A percentile compares a stretch with the other conserved stretches of the same genome.
Conservation (phyloP, 495 filamentous ascomycete genomes). For the Rostrohypoxylon terebratum region DNA sequence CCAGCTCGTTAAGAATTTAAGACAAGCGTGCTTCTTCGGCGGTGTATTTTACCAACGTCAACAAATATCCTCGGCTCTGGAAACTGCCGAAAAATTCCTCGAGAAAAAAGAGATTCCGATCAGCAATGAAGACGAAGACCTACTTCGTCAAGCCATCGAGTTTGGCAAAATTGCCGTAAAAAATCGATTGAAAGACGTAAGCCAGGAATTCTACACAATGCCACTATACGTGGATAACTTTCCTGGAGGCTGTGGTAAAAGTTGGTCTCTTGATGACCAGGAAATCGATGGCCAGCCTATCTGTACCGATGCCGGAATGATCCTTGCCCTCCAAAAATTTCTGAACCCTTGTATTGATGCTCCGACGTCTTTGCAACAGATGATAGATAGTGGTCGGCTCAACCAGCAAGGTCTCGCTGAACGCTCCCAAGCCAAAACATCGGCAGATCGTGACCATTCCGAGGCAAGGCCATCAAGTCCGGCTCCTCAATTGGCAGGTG, state of each 20-base stretch:
- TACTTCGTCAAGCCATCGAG: slow-evolving; percentile 70
- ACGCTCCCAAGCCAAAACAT: slow-evolving; percentile 45
- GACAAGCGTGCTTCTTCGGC: slow-evolving; percentile 92
- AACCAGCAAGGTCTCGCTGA: slow-evolving; percentile 50
- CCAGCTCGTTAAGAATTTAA: slow-evolving; percentile 78
- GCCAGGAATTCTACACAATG: slow-evolving; percentile 78
- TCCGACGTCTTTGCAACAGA: slow-evolving; percentile 49
- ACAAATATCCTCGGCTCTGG: slow-evolving; percentile 65
- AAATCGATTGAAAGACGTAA: slow-evolving; percentile 72
- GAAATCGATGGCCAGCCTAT: slow-evolving; percentile 49
- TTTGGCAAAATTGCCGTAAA: slow-evolving; percentile 69
- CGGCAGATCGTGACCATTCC: slow-evolving; percentile 25
- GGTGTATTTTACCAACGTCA: slow-evolving; percentile 75
- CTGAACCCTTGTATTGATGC: slow-evolving; percentile 55
- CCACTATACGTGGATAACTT: slow-evolving; percentile 76
- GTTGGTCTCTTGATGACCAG: slow-evolving; percentile 72
- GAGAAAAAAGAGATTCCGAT: slow-evolving; percentile 62
- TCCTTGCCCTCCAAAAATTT: slow-evolving; percentile 55
- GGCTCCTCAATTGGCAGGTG: slow-evolving; percentile 51
- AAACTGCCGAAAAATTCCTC: slow-evolving; percentile 74
- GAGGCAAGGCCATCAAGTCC: slow-evolving; percentile 12
- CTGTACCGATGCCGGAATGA: slow-evolving; percentile 55
- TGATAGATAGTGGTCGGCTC: slow-evolving; percentile 55
- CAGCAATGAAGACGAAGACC: slow-evolving; percentile 66
- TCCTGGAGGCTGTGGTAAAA: slow-evolving; percentile 64